Percentiles rank a stretch among this genome's conserved stretches.
Evolutionary conservation across 2,329 filamentous ascomycete species (phyloP).

Genomic region (Bipolaris gigantea): DNA sequence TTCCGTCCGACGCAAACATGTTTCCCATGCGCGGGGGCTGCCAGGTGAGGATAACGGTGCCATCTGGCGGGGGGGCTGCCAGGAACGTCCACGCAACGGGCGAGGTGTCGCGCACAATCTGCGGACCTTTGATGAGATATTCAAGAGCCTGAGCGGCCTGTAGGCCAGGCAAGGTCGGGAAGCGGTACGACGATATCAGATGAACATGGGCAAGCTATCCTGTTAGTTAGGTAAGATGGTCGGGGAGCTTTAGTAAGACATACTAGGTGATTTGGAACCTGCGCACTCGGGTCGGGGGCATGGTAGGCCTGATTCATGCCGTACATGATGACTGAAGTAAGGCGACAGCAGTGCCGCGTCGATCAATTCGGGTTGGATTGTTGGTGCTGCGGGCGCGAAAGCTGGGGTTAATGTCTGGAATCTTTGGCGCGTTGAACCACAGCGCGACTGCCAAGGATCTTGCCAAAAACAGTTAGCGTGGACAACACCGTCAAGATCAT

Average conservation of each 20-base stretch:
- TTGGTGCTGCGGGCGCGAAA: conserved; percentile 24
- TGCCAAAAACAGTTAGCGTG: conserved; percentile 1
- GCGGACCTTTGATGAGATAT: conserved; percentile 80
- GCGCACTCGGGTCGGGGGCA: conserved; percentile 38
- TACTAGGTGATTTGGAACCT: conserved; percentile 41
- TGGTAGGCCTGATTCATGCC: conserved; percentile 40
- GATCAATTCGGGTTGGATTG: conserved; percentile 10
- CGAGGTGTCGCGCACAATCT: conserved; percentile 79
- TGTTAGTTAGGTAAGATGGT: conserved; percentile 19
- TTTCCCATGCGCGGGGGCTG: conserved; percentile 71
- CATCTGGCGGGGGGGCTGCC: conserved; percentile 73
- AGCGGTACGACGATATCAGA: conserved; percentile 80
- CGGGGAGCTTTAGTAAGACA: conserved; percentile 18
- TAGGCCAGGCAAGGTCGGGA: conserved; percentile 71
- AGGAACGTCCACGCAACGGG: conserved; percentile 95
- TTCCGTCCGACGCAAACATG: conserved; percentile 87
- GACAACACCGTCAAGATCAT: background rate
- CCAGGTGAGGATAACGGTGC: conserved; percentile 84
- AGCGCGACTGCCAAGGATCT: conserved; percentile 14
- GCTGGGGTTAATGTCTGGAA: conserved; percentile 22
- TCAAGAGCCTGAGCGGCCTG: conserved; percentile 77
- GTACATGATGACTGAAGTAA: conserved; percentile 32
- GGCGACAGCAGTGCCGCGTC: conserved; percentile 34
- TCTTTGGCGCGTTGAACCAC: conserved; percentile 24
- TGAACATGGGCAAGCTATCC: conserved; percentile 82